These are phyloP conservation scores for Trichoderma sp. DNA, from an alignment of 2,329 filamentous ascomycete genomes.

Conservation along the genomic window DNA sequence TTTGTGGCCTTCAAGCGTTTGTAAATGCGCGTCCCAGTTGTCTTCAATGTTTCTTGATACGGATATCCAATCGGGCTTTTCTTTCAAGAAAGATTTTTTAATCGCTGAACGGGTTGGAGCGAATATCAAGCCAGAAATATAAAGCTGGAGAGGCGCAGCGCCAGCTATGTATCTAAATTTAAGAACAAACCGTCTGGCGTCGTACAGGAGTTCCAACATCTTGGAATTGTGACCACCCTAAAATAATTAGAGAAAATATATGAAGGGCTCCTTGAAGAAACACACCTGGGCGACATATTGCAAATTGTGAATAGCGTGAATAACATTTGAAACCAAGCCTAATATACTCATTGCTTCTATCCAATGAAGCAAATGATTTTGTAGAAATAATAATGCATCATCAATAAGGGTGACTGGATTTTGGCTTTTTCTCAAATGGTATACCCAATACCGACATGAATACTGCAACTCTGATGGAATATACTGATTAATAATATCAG, in stretches of 20 bases:
- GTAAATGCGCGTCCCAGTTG: neutral
- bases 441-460: neutral
- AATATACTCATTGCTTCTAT: neutral
- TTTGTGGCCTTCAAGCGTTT: neutral
- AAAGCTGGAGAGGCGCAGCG: neutral
- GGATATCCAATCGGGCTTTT: neutral
- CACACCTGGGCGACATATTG: neutral
- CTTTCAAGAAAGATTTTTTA: neutral
- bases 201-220: neutral
- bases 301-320: neutral
- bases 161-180: neutral
- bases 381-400: neutral
- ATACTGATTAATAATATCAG: neutral
- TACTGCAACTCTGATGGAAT: neutral
- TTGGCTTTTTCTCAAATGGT: neutral
- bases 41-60: rapidly evolving
- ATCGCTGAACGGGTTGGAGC: neutral
- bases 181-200: neutral
- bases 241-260: neutral
- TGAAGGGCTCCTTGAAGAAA: neutral
- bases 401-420: neutral
- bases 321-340: neutral
- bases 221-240: neutral
- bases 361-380: neutral
- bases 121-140: neutral